Evolutionary conservation across 441 rosid species (phyloP).

Genomic region (Corymbia calophylla): DNA sequence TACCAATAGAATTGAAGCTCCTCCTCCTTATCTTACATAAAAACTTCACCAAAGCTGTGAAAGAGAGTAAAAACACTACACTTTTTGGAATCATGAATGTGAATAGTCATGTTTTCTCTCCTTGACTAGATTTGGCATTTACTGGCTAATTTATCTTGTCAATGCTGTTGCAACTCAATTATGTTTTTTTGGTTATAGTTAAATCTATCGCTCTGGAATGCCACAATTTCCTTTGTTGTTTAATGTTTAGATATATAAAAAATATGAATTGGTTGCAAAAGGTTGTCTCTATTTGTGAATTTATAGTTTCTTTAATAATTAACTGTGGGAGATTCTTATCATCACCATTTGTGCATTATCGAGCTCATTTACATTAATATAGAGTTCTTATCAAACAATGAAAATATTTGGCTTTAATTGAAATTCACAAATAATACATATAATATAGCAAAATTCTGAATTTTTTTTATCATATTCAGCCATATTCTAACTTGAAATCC

Average conservation of each 20-base stretch:
- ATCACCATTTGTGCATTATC: background rate
- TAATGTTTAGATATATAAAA: background rate
- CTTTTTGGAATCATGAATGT: accelerated
- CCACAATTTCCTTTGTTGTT: background rate
- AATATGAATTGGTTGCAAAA: background rate
- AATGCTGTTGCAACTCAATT: background rate
- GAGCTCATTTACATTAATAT: background rate
- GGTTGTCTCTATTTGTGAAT: background rate
- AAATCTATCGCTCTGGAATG: background rate
- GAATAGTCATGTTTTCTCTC: background rate
- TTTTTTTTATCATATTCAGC: background rate
- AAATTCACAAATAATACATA: background rate
- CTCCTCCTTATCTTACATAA: background rate
- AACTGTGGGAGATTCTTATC: background rate
- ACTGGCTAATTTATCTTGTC: accelerated
- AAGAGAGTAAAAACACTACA: background rate
- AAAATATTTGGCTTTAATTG: background rate
- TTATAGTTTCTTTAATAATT: background rate
- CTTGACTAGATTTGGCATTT: background rate
- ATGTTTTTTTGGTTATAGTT: background rate
- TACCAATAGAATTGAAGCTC: background rate
- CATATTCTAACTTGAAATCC: accelerated
- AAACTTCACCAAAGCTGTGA: accelerated
- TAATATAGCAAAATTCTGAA: background rate
- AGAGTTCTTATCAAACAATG: background rate